Evolutionary conservation across 306 rosid species (phyloP), one percentile per base, ranked within the genome.

Genomic region (Sicyos edulis): DNA sequence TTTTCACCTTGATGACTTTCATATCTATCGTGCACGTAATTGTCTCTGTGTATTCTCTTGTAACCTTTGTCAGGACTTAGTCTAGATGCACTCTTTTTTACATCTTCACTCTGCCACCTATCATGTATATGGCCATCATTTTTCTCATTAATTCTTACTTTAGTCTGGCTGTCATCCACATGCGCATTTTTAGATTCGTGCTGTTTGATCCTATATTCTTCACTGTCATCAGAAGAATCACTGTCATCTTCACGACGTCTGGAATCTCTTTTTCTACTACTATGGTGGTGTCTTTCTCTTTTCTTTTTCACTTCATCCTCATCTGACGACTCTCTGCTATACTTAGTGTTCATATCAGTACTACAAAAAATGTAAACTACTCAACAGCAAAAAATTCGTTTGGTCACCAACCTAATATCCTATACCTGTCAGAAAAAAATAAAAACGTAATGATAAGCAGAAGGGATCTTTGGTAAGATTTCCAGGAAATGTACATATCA

Each of bases 281-380:
- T 21, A 47, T 17, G 74, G 49, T 40, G 79, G 58, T 54, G 10
- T 42, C 47, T 79, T 73, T 75, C 86, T 57, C 73, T 79, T 34
- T 53, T 68, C 19, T 44, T 74, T 70, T 71, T 79, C 54, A 47
- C 32, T 22, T 74, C 75, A 52, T 81, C 86, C 21, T 85, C 88
- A 47, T 86, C 78, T 0, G 88, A 85, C 29, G 84, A 85, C 45
- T 84, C 86, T 13, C 86, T 70, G 49, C 77, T 64, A 60, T 80
- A 49, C 34, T 69, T 66, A 73, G 82, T 83, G 54, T 86, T 92
- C 96, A 87, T 88, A 59, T 34, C 70, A 55, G 6, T 4, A 5
- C 17, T 7, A 4, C 4, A 17, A 45, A 17, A 44, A 44, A 17
- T 65, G 5, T 42, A 47, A 12, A 67, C 13, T 13, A 14, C 72